Percentiles rank a stretch among this genome's conserved stretches.
Evolutionary conservation across 768 basidiomycete species (phyloP).

Genomic region (Agaricus subrufescens): DNA sequence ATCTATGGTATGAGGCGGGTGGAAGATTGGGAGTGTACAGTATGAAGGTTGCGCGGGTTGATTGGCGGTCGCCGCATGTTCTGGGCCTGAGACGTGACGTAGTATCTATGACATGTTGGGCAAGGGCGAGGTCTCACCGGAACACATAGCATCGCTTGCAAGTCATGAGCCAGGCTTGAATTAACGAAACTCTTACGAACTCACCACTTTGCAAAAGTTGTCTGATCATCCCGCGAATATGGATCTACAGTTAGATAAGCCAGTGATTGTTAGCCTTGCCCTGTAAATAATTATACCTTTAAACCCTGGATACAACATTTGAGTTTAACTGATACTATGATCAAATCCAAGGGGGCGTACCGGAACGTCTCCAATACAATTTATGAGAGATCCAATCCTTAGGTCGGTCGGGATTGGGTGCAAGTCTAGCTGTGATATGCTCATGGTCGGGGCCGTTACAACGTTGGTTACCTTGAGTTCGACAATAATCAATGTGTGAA

Average conservation of each 20-base stretch:
- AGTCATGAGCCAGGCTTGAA: not conserved
- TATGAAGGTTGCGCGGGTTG: conserved; percentile 44
- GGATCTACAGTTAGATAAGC: conserved; percentile 38
- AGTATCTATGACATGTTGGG: not conserved
- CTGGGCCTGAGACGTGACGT: conserved; percentile 31
- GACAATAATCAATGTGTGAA: conserved; percentile 53
- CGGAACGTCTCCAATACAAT: conserved; percentile 53
- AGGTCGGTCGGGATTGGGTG: conserved; percentile 38
- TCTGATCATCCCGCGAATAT: conserved; percentile 53
- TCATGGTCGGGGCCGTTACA: conserved; percentile 43
- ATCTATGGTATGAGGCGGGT: conserved; percentile 20
- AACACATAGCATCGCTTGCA: conserved; percentile 45
- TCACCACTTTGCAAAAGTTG: conserved; percentile 51
- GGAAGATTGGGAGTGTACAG: conserved; percentile 52
- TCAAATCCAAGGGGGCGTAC: conserved; percentile 23
- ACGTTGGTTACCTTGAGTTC: conserved; percentile 25
- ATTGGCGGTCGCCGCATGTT: conserved; percentile 37
- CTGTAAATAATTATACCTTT: conserved; percentile 29
- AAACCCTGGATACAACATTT: conserved; percentile 35
- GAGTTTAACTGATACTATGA: not conserved
- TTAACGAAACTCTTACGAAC: conserved; percentile 9
- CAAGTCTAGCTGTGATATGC: conserved; percentile 38
- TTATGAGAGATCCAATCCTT: conserved; percentile 55
- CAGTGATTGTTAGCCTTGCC: too few relatives aligned
- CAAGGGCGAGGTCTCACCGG: conserved; percentile 25